Evolutionary conservation across 1,284 basidiomycete species (phyloP).

Genomic region (Moesziomyces parantarcticus): DNA sequence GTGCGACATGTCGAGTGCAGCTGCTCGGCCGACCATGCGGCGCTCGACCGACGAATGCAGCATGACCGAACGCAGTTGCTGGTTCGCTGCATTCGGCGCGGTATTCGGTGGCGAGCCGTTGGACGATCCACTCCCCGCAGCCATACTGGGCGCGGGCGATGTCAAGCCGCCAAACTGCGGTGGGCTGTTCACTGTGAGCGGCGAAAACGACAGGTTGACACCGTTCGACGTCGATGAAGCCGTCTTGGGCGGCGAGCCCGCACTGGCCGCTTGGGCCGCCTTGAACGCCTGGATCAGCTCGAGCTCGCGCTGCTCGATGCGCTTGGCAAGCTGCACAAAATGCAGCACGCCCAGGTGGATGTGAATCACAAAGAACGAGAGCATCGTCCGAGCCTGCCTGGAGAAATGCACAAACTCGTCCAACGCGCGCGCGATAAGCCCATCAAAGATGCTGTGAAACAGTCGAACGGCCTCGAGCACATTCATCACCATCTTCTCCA

Average conservation of each 20-base stretch:
- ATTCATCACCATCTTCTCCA: conserved; percentile 51
- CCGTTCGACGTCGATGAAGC: background rate
- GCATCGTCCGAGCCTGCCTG: conserved; percentile 42
- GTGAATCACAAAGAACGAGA: conserved; percentile 46
- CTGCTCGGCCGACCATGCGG: conserved; percentile 24
- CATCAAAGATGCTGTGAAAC: conserved; percentile 49
- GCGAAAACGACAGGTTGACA: conserved; percentile 10
- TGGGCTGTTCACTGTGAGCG: conserved; percentile 12
- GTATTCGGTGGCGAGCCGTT: conserved; percentile 5
- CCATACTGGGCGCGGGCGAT: background rate
- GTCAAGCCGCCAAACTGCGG: background rate
- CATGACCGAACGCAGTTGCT: conserved; percentile 28
- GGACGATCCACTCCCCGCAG: background rate
- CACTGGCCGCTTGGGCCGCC: conserved; percentile 2
- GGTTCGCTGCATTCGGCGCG: background rate
- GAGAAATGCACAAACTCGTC: conserved; percentile 43
- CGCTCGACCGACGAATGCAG: conserved; percentile 27
- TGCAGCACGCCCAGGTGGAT: conserved; percentile 47
- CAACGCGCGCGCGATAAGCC: conserved; percentile 31
- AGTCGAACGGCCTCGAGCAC: conserved; percentile 39
- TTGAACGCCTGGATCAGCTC: conserved; percentile 42
- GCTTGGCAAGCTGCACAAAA: conserved; percentile 38
- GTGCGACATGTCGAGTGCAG: conserved; percentile 36
- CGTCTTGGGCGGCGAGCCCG: background rate
- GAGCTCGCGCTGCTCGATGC: conserved; percentile 43